Base-by-base conservation (phyloP, 1,284 basidiomycete species). In the Fomitopsis palustris region DNA sequence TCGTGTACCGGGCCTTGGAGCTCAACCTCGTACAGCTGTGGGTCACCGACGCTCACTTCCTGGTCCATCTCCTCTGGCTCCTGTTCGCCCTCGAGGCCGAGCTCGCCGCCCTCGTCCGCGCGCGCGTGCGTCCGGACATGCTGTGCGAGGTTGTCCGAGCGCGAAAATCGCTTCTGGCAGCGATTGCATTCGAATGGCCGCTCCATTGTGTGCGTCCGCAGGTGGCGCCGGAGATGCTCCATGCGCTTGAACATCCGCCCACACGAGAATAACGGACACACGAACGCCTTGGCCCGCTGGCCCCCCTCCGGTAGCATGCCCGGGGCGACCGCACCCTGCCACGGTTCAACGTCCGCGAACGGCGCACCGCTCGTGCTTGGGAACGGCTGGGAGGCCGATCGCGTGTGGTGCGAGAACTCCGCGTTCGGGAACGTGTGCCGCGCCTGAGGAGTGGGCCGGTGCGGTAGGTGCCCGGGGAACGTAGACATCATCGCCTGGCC, bases 131-230 rank as follows among this genome's bases (percentile, higher is more conserved):
- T 92, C 59, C 91, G 84, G 58, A 87, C 68, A 69, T 96, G 93
- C 72, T 95, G 92, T 29, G 83, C 85, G 49, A 96, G 81, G 70
- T 95, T 95, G 72, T 95, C 93, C 69, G 87, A 87, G 65, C 93
- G 80, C 65, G 90, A 91, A 74, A 95, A 95, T 55, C 84, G 81
- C 77, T 92, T 92, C 67, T 80, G 77, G 72, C 91, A 96, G 39
- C 79, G 77, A 56, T 80, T 75, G 71, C 94, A 95, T 56, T 79
- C 77, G 74, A 85, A 95, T 0, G 94, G 93, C 49, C 88, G 78
- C 73, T 95, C 93, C 80, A 92, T 82, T 41, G 93, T 95, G 70
- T 96, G 94, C n/a, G 92, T 94, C 56, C 92, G 82, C 37, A 94
- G 76, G 73, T 96, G 94, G 42, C 93, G 78, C 75, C 91, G 92